A percentile compares a stretch with the other conserved stretches of the same genome.
Conservation (phyloP, 2,329 filamentous ascomycete genomes). For the Aspergillus amoenus region DNA sequence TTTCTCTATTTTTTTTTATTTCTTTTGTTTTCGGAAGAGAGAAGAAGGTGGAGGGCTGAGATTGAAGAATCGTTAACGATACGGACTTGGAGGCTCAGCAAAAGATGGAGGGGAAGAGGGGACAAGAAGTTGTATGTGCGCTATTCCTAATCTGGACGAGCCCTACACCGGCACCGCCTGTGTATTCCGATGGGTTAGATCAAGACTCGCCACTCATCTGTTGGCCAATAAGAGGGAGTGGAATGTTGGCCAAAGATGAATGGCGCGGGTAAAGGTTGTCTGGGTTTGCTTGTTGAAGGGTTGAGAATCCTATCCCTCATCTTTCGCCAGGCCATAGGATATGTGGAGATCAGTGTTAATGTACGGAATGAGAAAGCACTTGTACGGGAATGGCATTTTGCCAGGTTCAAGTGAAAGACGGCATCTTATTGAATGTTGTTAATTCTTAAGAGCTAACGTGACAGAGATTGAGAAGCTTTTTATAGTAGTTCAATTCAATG, state of each 20-base stretch:
- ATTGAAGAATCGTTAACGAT: background rate
- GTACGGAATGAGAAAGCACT: conserved; percentile 52
- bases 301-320: conserved; percentile 40
- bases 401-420: too few relatives aligned
- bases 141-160: background rate
- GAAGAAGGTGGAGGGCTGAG: background rate
- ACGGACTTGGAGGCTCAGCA: background rate
- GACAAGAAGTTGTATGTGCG: background rate
- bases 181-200: background rate
- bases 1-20: background rate
- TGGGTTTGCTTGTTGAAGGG: conserved; percentile 23
- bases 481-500: background rate
- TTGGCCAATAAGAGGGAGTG: background rate
- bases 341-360: conserved; percentile 48
- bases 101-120: background rate
- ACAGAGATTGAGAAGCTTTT: background rate
- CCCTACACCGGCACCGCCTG: background rate
- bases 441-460: background rate
- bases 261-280: background rate
- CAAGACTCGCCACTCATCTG: background rate
- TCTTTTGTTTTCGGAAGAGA: background rate
- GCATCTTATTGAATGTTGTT: background rate
- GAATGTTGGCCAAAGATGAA: background rate
- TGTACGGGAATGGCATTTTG: conserved; percentile 55
- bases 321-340: conserved; percentile 45